phyloP scores from a whole-genome alignment of 805 yeast genomes.

The Starmerella apis region DNA sequence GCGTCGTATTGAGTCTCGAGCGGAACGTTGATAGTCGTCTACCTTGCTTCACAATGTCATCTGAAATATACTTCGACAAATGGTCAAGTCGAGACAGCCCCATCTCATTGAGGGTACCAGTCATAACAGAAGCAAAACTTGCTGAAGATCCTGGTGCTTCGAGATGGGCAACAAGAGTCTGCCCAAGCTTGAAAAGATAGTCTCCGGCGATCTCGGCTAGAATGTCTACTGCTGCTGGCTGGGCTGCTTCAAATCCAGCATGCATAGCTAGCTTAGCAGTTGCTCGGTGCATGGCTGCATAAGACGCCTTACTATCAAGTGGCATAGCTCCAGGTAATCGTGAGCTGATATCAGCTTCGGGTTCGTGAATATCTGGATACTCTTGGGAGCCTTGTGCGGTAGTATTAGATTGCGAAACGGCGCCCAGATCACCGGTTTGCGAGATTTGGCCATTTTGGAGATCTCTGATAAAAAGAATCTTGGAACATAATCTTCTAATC shows the following conservation, averaged over 20 bases:
- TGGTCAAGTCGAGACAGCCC: slow-evolving; percentile 66
- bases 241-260: slow-evolving; percentile 79
- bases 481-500: slow-evolving; percentile 76
- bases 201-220: slow-evolving; percentile 75
- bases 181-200: slow-evolving; percentile 63
- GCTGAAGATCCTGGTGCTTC: slow-evolving; percentile 42
- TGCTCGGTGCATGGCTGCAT: slow-evolving; percentile 53
- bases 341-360: slow-evolving; percentile 75
- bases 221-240: slow-evolving; percentile 64
- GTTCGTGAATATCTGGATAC: slow-evolving; percentile 40
- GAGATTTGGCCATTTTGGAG: slow-evolving; percentile 48
- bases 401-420: neutral
- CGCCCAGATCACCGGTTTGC: neutral
- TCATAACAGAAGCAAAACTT: slow-evolving; percentile 41
- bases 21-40: slow-evolving; percentile 60
- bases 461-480: slow-evolving; percentile 75
- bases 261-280: slow-evolving; percentile 78
- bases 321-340: slow-evolving; percentile 60
- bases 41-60: slow-evolving; percentile 59
- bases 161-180: slow-evolving; percentile 55
- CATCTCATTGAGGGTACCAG: slow-evolving; percentile 64
- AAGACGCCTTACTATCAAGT: slow-evolving; percentile 50
- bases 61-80: slow-evolving; percentile 61
- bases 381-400: slow-evolving; percentile 8
- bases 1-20: slow-evolving; percentile 52